phyloP scores from a whole-genome alignment of 2,329 filamentous ascomycete genomes.

The Venturia effusa region DNA sequence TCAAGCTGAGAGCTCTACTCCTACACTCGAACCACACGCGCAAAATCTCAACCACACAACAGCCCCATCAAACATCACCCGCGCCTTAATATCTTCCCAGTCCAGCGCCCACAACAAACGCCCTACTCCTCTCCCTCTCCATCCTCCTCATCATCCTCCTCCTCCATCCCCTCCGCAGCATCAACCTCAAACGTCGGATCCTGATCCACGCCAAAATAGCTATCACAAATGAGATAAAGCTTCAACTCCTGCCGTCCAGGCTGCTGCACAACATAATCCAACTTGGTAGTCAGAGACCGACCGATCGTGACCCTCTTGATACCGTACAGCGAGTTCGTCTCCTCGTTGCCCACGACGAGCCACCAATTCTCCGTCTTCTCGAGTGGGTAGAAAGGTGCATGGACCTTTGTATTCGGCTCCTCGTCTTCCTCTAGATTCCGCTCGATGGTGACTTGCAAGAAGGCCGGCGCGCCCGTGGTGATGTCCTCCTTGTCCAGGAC shows the following conservation, averaged over 20 bases:
- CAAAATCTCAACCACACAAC: background rate
- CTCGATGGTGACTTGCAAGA: slow-evolving; percentile 74
- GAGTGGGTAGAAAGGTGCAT: slow-evolving; percentile 86
- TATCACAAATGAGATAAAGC: slow-evolving; percentile 92
- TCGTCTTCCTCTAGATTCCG: slow-evolving; percentile 68
- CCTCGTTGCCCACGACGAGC: slow-evolving; percentile 91
- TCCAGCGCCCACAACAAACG: background rate
- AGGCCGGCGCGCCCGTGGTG: slow-evolving; percentile 67
- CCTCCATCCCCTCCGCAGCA: slow-evolving; percentile 87
- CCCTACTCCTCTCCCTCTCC: background rate
- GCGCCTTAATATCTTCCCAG: background rate
- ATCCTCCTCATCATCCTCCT: slow-evolving; percentile 79
- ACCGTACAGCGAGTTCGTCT: slow-evolving; percentile 72
- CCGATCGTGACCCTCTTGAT: slow-evolving; percentile 92
- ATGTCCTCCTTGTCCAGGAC: slow-evolving; percentile 73
- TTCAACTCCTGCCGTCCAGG: slow-evolving; percentile 80
- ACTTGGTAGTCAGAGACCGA: slow-evolving; percentile 60
- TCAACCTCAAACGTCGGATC: slow-evolving; percentile 79
- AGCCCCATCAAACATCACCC: background rate
- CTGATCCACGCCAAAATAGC: slow-evolving; percentile 94
- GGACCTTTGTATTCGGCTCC: slow-evolving; percentile 71
- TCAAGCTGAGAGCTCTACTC: too few species aligned
- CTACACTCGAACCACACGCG: too few species aligned
- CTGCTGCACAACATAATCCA: slow-evolving; percentile 81
- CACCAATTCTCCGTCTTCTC: slow-evolving; percentile 98